These are phyloP conservation scores for Gossypium australe DNA, from an alignment of 345 rosid species.

Conservation along the genomic window DNA sequence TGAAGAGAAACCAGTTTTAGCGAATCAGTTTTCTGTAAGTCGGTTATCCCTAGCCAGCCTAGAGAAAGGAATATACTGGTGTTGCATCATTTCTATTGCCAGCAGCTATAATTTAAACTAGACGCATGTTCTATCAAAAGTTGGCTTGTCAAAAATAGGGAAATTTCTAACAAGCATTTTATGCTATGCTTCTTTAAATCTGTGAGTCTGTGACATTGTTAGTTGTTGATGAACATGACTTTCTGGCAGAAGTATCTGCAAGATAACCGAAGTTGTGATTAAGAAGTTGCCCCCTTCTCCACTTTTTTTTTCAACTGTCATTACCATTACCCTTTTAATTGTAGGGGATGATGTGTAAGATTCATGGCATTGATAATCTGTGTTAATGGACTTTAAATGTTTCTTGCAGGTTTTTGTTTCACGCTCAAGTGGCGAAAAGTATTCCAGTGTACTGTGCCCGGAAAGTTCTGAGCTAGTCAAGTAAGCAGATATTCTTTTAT, in stretches of 20 bases:
- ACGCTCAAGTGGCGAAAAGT: conserved; percentile 58
- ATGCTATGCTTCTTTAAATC: neutral
- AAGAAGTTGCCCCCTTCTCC: neutral
- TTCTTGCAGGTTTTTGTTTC: conserved; percentile 67
- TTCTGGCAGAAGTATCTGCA: neutral
- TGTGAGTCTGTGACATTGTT: neutral
- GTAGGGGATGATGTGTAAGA: neutral
- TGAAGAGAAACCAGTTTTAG: conserved; percentile 71
- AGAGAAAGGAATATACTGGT: neutral
- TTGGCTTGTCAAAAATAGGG: neutral
- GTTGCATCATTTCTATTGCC: neutral
- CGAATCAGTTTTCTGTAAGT: conserved; percentile 98
- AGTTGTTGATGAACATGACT: conserved; percentile 1
- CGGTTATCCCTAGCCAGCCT: conserved; percentile 5
- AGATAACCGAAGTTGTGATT: neutral
- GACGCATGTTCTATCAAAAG: neutral
- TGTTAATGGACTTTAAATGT: conserved; percentile 11
- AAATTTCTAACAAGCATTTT: neutral
- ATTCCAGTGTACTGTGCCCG: conserved; percentile 78
- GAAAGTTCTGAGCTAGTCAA: conserved; percentile 38
- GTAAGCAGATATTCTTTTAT: conserved; percentile 36
- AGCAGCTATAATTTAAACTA: neutral
- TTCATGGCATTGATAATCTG: neutral
- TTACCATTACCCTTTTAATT: neutral
- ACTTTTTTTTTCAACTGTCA: neutral